Base-by-base conservation (phyloP, 352 stramenopile species). In the Pythium utonaiense region DNA sequence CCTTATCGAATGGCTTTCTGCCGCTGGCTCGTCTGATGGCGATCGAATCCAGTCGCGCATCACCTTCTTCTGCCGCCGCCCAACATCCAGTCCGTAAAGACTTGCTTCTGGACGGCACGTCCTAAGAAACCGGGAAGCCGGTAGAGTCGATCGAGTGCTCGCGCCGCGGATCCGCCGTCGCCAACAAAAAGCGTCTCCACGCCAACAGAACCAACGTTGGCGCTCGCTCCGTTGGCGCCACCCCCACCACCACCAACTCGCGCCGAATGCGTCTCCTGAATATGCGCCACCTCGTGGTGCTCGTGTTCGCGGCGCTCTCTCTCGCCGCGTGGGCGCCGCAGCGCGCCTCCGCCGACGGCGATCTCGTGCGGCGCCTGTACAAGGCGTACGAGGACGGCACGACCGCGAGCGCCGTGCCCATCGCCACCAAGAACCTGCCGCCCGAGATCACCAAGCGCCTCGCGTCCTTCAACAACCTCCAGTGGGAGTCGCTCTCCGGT, bases 301-400 rank as follows among this genome's bases (percentile, higher is more conserved):
- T 74, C 3, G 61, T 48, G 54, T 16, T 60, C 40, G 12, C n/a
- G n/a, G n/a, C 40, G 14, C 28, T 33, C 28, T 27, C 40, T 17
- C 40, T 47, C n/a, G 40, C 40, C 16, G 17, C 71, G 0, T 42
- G 68, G 30, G 40, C 70, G 24, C 55, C 44, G 6, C 48, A 44
- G 49, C 45, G 12, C 38, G 16, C 47, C 36, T 42, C 40, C 3
- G 72, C 65, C 49, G 67, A 67, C 14, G 70, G 68, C 50, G 78
- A 90, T 66, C 70, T 90, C 57, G 78, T 83, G 41, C 70, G 67
- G 19, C 73, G 75, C 9, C 69, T 88, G 21, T 88, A 84, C 70
- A 49, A 67, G 38, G 56, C 78, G 8, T 56, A 81, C 30, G 62
- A 55, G 34, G 59, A 54, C 5, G 75, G 73, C 24, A 56, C 22